A percentile compares a stretch with the other conserved stretches of the same genome.
Evolutionary conservation across 75 land plant species (phyloP).

Genomic region (Selaginella tamariscina): DNA sequence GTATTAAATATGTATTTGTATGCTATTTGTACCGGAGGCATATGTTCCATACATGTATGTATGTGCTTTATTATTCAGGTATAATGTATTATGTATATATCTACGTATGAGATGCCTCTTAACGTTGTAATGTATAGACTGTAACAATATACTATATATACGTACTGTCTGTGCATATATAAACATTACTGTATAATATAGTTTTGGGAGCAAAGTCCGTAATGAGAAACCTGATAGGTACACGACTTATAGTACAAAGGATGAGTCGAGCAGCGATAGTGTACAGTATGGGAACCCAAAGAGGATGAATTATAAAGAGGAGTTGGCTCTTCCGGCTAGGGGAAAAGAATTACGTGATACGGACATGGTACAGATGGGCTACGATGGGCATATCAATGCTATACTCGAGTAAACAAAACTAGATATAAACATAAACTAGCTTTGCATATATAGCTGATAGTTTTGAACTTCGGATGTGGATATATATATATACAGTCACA

Average conservation of each 20-base stretch:
- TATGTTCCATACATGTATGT: no score
- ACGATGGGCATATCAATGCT: conserved; percentile 70
- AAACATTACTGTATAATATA: no score
- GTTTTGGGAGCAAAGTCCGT: background rate
- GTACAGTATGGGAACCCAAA: background rate
- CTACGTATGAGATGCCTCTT: no score
- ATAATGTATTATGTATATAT: no score
- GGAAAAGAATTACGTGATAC: background rate
- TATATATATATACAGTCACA: no score
- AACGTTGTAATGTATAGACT: no score
- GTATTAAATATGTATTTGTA: no score
- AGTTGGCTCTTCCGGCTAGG: background rate
- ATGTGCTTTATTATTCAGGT: no score
- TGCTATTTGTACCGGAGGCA: no score
- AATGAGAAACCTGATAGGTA: background rate
- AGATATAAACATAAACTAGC: background rate
- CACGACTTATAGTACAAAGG: background rate
- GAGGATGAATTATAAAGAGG: background rate
- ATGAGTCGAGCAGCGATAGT: background rate
- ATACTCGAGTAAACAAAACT: conserved; percentile 76
- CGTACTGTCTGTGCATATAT: no score
- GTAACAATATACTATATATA: no score
- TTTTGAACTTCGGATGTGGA: background rate
- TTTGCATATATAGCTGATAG: background rate
- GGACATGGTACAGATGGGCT: conserved; percentile 31